Conservation (phyloP, 495 filamentous ascomycete genomes). For the Penicillium diatomitis region DNA sequence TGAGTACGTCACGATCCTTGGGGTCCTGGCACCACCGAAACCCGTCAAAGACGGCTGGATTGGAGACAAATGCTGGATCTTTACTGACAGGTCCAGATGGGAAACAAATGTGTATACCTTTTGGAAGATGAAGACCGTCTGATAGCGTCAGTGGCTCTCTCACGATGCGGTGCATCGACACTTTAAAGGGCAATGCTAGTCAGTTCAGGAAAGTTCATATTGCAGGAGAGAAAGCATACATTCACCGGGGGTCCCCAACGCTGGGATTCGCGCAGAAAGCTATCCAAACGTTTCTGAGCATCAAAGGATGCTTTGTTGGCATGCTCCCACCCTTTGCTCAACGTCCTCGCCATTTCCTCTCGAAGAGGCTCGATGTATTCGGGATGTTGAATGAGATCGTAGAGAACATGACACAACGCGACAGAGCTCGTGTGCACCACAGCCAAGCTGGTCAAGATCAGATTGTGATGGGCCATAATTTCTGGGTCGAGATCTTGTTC, state of each 20-base stretch:
- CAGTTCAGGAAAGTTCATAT: neutral
- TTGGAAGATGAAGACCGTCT: constrained; percentile 20
- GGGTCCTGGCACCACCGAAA: constrained; percentile 27
- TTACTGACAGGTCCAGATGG: constrained; percentile 24
- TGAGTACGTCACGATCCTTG: constrained; percentile 8
- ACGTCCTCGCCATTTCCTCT: constrained; percentile 17
- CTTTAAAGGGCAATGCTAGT: constrained; percentile 3
- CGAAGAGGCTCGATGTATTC: constrained; percentile 24
- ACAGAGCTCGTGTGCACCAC: constrained; percentile 28
- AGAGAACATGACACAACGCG: constrained; percentile 24
- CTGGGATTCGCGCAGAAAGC: constrained; percentile 30
- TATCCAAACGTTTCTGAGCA: constrained; percentile 19
- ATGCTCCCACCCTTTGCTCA: constrained; percentile 18
- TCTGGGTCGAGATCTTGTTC: constrained; percentile 15
- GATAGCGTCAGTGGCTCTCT: constrained; percentile 18
- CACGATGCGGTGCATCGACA: constrained; percentile 22
- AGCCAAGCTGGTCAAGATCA: constrained; percentile 21
- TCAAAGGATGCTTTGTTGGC: constrained; percentile 13
- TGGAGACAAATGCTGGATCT: constrained; percentile 14
- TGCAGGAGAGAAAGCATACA: constrained; percentile 9
- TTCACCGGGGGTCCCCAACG: constrained; percentile 27
- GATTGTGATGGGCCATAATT: constrained; percentile 19
- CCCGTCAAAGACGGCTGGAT: constrained; percentile 22
- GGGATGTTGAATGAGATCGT: constrained; percentile 21
- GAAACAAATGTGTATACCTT: constrained; percentile 26